These are phyloP conservation scores for Cyclotella sp. DNA, from an alignment of 108 stramenopile genomes.

Conservation along the genomic window DNA sequence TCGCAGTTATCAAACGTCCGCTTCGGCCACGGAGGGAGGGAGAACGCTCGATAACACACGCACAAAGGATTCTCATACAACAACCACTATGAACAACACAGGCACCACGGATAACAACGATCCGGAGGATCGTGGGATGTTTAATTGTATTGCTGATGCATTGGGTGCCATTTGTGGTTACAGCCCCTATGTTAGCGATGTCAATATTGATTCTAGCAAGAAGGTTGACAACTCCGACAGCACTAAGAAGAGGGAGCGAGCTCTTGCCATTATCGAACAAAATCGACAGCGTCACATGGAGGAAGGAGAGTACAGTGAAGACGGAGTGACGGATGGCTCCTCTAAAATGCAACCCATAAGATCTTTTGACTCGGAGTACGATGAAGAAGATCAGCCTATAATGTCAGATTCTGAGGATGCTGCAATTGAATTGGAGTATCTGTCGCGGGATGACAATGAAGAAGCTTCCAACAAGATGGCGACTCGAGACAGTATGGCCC, in stretches of 20 bases:
- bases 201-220: neutral
- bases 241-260: slow-evolving; percentile 11
- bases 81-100: neutral
- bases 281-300: slow-evolving; percentile 8
- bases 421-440: slow-evolving; percentile 43
- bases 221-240: slow-evolving; percentile 8
- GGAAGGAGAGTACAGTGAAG: slow-evolving; percentile 4
- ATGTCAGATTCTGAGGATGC: slow-evolving; percentile 23
- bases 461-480: neutral
- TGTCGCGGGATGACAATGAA: neutral
- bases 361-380: slow-evolving; percentile 10
- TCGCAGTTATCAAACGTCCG: no score
- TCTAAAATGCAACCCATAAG: neutral
- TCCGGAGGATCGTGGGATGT: slow-evolving; percentile 12
- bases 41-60: neutral
- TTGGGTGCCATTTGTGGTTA: slow-evolving; percentile 37
- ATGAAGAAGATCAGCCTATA: slow-evolving; percentile 6
- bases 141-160: slow-evolving; percentile 31
- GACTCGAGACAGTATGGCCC: neutral
- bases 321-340: slow-evolving; percentile 8
- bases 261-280: slow-evolving; percentile 28
- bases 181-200: slow-evolving; percentile 5
- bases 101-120: slow-evolving; percentile 4
- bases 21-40: neutral
- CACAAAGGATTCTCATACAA: neutral